A percentile compares a stretch with the other conserved stretches of the same genome.
Evolutionary conservation across 1,284 basidiomycete species (phyloP).

Genomic region (Trichosporon sp.): DNA sequence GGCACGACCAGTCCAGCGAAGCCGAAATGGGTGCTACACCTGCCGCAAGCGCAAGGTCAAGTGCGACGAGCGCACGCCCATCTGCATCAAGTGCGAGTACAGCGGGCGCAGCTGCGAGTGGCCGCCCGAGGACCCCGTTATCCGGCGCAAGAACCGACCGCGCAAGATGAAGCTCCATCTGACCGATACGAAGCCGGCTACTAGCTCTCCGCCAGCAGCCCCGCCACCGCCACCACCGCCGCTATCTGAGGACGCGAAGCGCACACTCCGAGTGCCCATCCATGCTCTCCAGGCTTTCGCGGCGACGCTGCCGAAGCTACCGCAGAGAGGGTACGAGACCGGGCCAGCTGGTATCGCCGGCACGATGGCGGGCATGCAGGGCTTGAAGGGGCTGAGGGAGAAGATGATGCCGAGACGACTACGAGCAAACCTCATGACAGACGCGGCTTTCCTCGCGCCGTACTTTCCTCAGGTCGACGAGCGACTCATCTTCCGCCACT

Average conservation of each 20-base stretch:
- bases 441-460: slow-evolving; percentile 34
- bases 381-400: slow-evolving; percentile 1
- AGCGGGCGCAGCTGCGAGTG: slow-evolving; percentile 19
- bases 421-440: slow-evolving; percentile 29
- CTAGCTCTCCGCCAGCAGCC: not conserved
- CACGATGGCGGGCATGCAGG: not conserved
- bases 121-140: slow-evolving; percentile 27
- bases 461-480: slow-evolving; percentile 37
- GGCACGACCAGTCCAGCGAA: slow-evolving; percentile 6
- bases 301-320: slow-evolving; percentile 12
- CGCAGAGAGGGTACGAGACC: slow-evolving; percentile 17
- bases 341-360: not conserved
- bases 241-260: slow-evolving; percentile 6
- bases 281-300: slow-evolving; percentile 7
- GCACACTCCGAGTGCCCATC: slow-evolving; percentile 9
- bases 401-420: slow-evolving; percentile 19
- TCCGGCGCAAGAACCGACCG: slow-evolving; percentile 22
- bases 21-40: slow-evolving; percentile 9
- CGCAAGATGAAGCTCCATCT: slow-evolving; percentile 11
- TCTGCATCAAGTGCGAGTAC: slow-evolving; percentile 12
- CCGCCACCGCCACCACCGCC: not conserved
- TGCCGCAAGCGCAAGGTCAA: slow-evolving; percentile 29
- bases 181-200: not conserved
- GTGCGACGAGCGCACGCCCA: slow-evolving; percentile 15
- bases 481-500: slow-evolving; percentile 37